Percentiles rank a stretch among this genome's conserved stretches.
These are phyloP conservation scores for Pelargonium myrrhifolium DNA, from an alignment of 441 rosid genomes.

Conservation along the genomic window DNA sequence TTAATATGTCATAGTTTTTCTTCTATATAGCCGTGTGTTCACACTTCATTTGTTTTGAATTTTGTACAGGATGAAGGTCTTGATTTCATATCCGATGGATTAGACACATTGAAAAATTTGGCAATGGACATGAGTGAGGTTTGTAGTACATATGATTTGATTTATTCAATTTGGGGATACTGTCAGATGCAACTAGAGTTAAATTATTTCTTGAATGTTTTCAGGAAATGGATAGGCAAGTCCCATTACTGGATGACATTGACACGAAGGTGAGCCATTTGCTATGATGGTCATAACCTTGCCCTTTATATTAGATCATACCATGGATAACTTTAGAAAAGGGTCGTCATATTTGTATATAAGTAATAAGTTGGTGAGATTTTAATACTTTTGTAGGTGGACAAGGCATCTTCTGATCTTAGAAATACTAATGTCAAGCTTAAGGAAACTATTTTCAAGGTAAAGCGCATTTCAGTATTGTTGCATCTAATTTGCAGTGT, in stretches of 20 bases:
- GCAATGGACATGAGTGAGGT: constrained; percentile 65
- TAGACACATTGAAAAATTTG: constrained; percentile 45
- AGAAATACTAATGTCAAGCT: constrained; percentile 52
- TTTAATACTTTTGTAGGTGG: constrained; percentile 37
- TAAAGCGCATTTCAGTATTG: constrained; percentile 22
- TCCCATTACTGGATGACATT: constrained; percentile 58
- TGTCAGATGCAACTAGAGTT: constrained; percentile 8
- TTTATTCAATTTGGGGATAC: constrained; percentile 7
- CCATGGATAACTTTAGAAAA: neutral
- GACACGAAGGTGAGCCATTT: constrained; percentile 42
- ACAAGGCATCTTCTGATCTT: constrained; percentile 45
- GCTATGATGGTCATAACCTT: neutral
- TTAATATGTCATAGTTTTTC: neutral
- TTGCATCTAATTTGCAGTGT: neutral
- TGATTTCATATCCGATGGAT: constrained; percentile 58
- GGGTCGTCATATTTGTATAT: constrained; percentile 3
- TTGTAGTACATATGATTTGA: constrained; percentile 8
- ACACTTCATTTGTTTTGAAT: constrained; percentile 10
- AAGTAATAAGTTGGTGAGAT: constrained; percentile 1
- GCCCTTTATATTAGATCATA: constrained; percentile 3
- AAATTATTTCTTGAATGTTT: constrained; percentile 12
- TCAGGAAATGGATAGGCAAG: constrained; percentile 67
- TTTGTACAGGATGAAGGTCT: constrained; percentile 49
- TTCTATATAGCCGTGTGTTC: neutral
- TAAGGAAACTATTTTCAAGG: constrained; percentile 49